Evolutionary conservation across 2,329 filamentous ascomycete genomes (phyloP).

Genomic region (Aspergillus awamori): DNA sequence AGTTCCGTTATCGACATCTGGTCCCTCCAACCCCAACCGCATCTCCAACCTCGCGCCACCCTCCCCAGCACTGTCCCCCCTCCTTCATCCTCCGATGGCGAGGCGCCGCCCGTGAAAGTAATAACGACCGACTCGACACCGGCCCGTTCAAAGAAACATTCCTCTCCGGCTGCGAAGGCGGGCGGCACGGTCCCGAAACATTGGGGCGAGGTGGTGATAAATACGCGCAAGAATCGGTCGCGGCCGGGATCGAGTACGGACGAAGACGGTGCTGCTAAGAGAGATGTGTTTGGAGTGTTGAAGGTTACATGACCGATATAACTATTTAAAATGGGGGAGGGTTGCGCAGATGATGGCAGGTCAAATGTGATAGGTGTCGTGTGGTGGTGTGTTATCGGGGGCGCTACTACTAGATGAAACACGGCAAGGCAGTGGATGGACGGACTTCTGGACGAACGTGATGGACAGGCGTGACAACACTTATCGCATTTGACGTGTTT

Average conservation of each 20-base stretch:
- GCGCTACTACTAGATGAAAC: too few species aligned
- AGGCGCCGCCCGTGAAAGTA: constrained; percentile 24
- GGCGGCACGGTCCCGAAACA: constrained; percentile 41
- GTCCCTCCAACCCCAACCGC: constrained; percentile 47
- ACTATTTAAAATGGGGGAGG: background rate
- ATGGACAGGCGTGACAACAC: background rate
- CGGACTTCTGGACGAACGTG: background rate
- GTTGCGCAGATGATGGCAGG: background rate
- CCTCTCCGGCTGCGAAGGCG: constrained; percentile 18
- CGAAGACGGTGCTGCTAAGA: constrained; percentile 19
- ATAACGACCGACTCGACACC: constrained; percentile 16
- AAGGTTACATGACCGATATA: constrained; percentile 31
- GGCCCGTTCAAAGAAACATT: constrained; percentile 18
- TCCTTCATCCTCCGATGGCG: constrained; percentile 25
- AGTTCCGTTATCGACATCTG: constrained; percentile 51
- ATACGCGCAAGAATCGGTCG: constrained; percentile 40
- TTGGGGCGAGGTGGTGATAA: constrained; percentile 50
- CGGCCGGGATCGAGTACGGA: constrained; percentile 29
- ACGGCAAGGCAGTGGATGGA: background rate
- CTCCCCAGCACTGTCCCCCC: constrained; percentile 35
- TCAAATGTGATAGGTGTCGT: background rate
- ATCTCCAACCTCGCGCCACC: constrained; percentile 42
- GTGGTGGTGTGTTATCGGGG: background rate
- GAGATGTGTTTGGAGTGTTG: constrained; percentile 46
- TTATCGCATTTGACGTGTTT: background rate